Conservation (phyloP, 225 moss, liverwort and hornwort genomes). For the Pleurozium schreberi region DNA sequence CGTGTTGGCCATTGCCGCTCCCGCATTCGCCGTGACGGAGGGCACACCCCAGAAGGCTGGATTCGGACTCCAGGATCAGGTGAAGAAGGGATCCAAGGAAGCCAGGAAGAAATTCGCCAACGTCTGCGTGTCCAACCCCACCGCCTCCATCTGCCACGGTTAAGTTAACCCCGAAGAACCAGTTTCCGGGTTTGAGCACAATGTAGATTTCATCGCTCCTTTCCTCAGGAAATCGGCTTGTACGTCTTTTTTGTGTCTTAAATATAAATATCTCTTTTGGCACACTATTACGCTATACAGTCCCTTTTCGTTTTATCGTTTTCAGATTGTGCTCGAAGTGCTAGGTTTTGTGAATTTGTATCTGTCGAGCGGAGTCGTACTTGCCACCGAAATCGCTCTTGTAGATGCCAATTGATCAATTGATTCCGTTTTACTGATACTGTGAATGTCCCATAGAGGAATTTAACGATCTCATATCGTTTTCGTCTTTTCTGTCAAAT, state of each 20-base stretch:
- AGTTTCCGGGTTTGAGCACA: background rate
- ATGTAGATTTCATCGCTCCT: slow-evolving; percentile 16
- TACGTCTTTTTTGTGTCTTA: background rate
- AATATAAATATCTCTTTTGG: background rate
- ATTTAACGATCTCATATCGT: background rate
- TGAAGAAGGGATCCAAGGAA: slow-evolving; percentile 64
- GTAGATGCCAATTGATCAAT: background rate
- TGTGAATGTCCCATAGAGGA: background rate
- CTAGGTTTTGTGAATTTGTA: background rate
- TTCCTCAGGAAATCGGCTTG: background rate
- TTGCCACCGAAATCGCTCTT: background rate
- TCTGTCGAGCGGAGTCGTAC: background rate
- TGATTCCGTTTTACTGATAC: background rate
- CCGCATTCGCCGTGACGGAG: slow-evolving; percentile 35
- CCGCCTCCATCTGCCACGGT: slow-evolving; percentile 74
- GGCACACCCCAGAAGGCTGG: slow-evolving; percentile 42
- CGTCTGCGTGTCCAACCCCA: slow-evolving; percentile 70
- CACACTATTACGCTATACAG: background rate
- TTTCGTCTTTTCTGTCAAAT: background rate
- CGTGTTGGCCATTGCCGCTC: slow-evolving; percentile 41
- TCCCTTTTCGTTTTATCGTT: background rate
- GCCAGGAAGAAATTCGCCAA: slow-evolving; percentile 60
- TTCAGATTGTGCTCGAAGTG: background rate
- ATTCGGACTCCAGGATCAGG: slow-evolving; percentile 17
- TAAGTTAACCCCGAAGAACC: background rate